Evolutionary conservation across 2,329 filamentous ascomycete genomes (phyloP).

Genomic region (Coleophoma eucalyptorum): DNA sequence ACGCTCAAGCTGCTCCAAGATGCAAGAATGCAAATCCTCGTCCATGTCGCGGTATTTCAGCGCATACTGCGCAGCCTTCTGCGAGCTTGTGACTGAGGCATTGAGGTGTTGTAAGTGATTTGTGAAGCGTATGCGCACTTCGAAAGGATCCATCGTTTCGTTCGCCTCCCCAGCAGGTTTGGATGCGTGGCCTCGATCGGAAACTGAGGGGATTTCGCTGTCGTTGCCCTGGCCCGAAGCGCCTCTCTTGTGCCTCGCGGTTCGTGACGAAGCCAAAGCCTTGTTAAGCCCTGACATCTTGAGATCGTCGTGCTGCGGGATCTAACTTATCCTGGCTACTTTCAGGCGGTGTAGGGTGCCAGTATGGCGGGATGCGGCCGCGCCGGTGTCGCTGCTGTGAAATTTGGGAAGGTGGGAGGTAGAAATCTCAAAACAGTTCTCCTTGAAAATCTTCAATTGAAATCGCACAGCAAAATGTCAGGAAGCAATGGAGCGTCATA

Average conservation of each 20-base stretch:
- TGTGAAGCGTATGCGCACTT: constrained; percentile 97
- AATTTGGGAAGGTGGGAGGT: background rate
- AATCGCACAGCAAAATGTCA: background rate
- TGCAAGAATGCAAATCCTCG: constrained; percentile 96
- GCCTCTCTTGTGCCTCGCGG: too few species aligned
- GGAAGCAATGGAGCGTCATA: constrained; percentile 22
- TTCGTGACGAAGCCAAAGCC: background rate
- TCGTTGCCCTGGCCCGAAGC: too few species aligned
- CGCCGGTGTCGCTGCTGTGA: too few species aligned
- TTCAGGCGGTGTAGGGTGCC: background rate
- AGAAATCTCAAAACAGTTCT: background rate
- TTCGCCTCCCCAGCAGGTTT: background rate
- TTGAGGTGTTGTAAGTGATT: constrained; percentile 85
- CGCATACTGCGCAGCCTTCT: constrained; percentile 93
- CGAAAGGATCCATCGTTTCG: constrained; percentile 68
- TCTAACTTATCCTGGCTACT: background rate
- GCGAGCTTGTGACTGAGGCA: constrained; percentile 81
- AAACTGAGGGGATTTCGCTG: background rate
- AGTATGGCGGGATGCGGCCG: too few species aligned
- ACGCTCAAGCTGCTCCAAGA: constrained; percentile 88
- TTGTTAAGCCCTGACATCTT: background rate
- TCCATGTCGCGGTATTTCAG: constrained; percentile 92
- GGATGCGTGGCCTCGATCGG: constrained; percentile 2
- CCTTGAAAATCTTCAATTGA: too few species aligned
- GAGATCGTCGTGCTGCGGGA: background rate